phyloP scores from a whole-genome alignment of 768 basidiomycete genomes.

The Auricularia auricula-judae region DNA sequence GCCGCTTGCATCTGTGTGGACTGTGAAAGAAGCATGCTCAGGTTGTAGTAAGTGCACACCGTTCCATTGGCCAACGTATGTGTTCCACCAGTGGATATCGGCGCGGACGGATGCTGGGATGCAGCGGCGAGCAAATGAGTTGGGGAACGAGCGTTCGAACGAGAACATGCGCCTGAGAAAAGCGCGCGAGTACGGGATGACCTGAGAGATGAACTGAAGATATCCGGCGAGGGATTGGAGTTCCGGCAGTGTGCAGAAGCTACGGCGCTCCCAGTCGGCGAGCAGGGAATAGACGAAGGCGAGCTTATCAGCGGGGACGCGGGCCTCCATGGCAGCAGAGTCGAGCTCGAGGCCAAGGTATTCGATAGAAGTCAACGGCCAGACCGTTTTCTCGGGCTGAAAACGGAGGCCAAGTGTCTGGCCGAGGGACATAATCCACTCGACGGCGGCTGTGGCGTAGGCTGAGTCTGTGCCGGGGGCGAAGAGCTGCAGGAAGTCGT shows the following conservation, averaged over 20 bases:
- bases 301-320: constrained; percentile 22
- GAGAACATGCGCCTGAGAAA: constrained; percentile 12
- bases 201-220: constrained; percentile 25
- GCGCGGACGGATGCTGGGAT: constrained; percentile 13
- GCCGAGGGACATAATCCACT: constrained; percentile 22
- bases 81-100: constrained; percentile 25
- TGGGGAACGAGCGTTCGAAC: constrained; percentile 6
- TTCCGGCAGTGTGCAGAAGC: constrained; percentile 13
- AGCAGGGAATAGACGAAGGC: constrained; percentile 16
- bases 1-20: too few species aligned
- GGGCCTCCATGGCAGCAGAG: constrained; percentile 20
- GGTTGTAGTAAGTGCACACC: too few species aligned
- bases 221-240: constrained; percentile 23
- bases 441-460: constrained; percentile 1
- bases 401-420: constrained; percentile 21
- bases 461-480: constrained; percentile 10
- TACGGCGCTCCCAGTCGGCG: constrained; percentile 11
- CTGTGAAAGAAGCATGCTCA: too few species aligned
- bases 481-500: constrained; percentile 22
- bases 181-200: constrained; percentile 19
- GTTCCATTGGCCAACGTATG: neutral
- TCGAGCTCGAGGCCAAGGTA: constrained; percentile 14
- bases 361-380: constrained; percentile 9
- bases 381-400: constrained; percentile 16
- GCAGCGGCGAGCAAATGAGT: constrained; percentile 8